Conservation (phyloP, 192 early-diverging fungal species). For the Linnemannia zychae region DNA sequence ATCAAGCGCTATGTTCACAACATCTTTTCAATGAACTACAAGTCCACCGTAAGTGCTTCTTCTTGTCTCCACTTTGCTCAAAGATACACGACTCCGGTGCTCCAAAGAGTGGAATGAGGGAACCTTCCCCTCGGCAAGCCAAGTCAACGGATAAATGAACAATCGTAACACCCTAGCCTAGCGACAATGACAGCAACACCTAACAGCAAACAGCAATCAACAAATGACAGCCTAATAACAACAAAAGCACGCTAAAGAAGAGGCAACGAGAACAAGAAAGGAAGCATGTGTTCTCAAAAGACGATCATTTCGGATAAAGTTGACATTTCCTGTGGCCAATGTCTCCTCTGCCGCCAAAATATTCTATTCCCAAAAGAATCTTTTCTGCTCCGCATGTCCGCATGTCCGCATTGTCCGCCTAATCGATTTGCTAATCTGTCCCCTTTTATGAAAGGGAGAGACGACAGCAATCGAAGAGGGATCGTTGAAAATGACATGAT, state of each 20-base stretch:
- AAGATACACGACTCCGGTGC: not conserved
- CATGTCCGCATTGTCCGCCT: constrained; percentile 1
- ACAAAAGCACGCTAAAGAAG: not conserved
- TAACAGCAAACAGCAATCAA: not conserved
- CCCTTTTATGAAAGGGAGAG: not conserved
- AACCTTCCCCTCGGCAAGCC: not conserved
- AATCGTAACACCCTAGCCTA: not conserved
- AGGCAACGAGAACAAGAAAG: not conserved
- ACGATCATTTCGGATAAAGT: constrained; percentile 3
- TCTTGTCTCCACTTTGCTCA: not conserved
- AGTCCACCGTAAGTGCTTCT: constrained; percentile 62
- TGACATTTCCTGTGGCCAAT: not conserved
- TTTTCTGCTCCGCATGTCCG: constrained; percentile 4
- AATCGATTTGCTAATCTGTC: constrained; percentile 14
- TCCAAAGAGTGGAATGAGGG: too few species aligned
- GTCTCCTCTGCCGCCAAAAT: not conserved
- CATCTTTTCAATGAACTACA: constrained; percentile 65
- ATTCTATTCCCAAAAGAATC: not conserved
- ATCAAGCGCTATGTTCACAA: constrained; percentile 70
- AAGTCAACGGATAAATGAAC: not conserved
- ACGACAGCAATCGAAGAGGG: not conserved
- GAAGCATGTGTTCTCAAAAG: not conserved
- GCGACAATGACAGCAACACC: not conserved
- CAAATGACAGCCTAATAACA: not conserved
- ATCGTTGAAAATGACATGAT: not conserved